phyloP scores from a whole-genome alignment of 2,329 filamentous ascomycete species.

The Microsporum audouinii region DNA sequence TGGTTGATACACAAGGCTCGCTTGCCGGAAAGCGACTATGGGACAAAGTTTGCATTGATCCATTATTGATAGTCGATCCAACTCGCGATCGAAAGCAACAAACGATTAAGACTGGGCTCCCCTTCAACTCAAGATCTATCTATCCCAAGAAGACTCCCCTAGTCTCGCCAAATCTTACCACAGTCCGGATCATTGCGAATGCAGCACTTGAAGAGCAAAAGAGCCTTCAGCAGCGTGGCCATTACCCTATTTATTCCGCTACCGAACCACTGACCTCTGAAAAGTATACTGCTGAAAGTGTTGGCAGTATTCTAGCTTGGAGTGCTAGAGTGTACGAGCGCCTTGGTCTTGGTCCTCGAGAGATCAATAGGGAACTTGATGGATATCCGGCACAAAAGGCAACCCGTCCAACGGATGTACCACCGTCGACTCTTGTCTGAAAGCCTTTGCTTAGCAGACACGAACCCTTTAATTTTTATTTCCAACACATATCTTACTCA shows the following conservation, averaged over 20 bases:
- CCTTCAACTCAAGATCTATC: constrained; percentile 14
- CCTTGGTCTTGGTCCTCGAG: constrained; percentile 18
- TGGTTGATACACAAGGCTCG: constrained; percentile 41
- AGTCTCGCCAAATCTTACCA: constrained; percentile 25
- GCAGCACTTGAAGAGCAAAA: constrained; percentile 23
- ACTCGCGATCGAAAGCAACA: neutral
- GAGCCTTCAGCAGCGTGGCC: neutral
- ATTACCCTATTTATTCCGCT: neutral
- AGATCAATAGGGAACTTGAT: constrained; percentile 27
- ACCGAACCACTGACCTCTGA: neutral
- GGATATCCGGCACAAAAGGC: constrained; percentile 16
- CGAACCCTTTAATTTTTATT: neutral
- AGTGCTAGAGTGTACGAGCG: constrained; percentile 24
- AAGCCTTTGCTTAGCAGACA: neutral
- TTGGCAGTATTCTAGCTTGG: constrained; percentile 23
- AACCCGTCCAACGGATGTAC: neutral
- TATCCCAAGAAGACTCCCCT: constrained; percentile 20
- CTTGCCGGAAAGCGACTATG: constrained; percentile 39
- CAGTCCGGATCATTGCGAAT: constrained; percentile 28
- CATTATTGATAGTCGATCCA: constrained; percentile 2
- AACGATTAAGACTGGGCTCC: neutral
- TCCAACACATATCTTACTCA: neutral
- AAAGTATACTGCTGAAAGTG: constrained; percentile 8
- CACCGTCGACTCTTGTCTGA: neutral
- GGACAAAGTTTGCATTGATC: constrained; percentile 36